Percentiles rank a stretch among this genome's conserved stretches.
phyloP scores from a whole-genome alignment of 2,329 filamentous ascomycete genomes.

The Fusarium scirpi region DNA sequence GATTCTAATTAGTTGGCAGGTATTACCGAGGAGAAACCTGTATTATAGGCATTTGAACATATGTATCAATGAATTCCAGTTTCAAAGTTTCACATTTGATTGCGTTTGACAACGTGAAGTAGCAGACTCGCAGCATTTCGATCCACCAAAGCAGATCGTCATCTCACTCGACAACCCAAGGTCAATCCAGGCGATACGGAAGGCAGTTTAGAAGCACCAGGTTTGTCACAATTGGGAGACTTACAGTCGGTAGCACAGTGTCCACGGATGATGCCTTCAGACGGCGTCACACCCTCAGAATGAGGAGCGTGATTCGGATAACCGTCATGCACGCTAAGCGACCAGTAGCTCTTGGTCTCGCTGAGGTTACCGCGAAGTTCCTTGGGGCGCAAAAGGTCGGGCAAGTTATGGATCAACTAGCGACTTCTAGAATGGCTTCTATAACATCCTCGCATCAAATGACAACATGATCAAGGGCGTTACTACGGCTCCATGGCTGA shows the following conservation, averaged over 20 bases:
- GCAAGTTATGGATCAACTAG: background rate
- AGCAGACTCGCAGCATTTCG: background rate
- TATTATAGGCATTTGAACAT: conserved; percentile 15
- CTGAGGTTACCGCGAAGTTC: background rate
- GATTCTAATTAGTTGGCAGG: conserved; percentile 29
- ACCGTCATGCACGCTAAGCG: background rate
- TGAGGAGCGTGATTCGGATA: background rate
- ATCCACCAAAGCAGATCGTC: background rate
- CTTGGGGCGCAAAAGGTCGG: background rate
- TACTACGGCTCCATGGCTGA: no score
- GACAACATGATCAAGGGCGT: background rate
- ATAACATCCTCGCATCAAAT: background rate
- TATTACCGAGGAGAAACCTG: conserved; percentile 11
- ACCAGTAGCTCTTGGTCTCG: background rate
- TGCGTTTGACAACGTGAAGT: background rate
- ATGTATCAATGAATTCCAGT: conserved; percentile 23
- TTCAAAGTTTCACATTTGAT: background rate
- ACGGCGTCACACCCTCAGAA: background rate
- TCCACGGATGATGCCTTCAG: background rate
- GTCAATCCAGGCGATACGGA: background rate
- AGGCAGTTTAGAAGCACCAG: background rate
- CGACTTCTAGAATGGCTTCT: background rate
- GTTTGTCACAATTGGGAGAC: background rate
- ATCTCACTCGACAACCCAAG: background rate
- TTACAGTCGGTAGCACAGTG: background rate